Evolutionary conservation across 2,329 filamentous ascomycete genomes (phyloP), one percentile per base, ranked within the genome.

Genomic region (Xylaria sp.): DNA sequence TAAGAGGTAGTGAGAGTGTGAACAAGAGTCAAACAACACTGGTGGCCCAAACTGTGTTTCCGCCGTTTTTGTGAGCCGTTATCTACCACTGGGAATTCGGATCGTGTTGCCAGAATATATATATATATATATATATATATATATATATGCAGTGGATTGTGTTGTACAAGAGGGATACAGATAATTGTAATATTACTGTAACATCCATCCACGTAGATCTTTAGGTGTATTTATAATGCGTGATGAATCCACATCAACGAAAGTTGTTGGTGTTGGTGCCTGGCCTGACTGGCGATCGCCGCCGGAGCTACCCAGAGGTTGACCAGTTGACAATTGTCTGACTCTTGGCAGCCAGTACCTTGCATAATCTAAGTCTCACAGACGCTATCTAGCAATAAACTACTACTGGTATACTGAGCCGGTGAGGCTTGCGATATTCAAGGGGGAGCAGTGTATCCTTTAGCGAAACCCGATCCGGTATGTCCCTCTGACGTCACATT

Each of bases 281-380:
- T 37, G 34, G 34, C 44, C 23, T 51, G 61, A 18, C 44, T 46
- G 15, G 50, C n/a, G 18, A 57, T 57, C 31, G 25, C 25, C 28
- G 54, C 28, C 31, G 13, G 7, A 46, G 13, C 20, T 23, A 51
- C 28, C 13, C 3, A 18, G 15, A 54, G 13, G 1, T 34, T 31
- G 20, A 8, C 20, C 2, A 5, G 41, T 57, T 44, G 37, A 55
- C n/a, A 48, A 8, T 20, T 44, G 50, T 5, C n/a, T 3, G 13
- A 18, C 39, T 44, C 48, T 46, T 66, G 63, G 56, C 63, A n/a
- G 56, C 34, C 10, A 46, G 59, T 63, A 28, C 44, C 65, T 67
- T 63, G 59, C 65, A 63, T 63, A 44, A 23, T 2, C 9, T 23
- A 34, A 28, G 52, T 63, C 50, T 51, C 52, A 28, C 37, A 4